Evolutionary conservation across 179 eudicot genomes (phyloP), one percentile per base, ranked within the genome.

Genomic region (Patellifolia procumbens): DNA sequence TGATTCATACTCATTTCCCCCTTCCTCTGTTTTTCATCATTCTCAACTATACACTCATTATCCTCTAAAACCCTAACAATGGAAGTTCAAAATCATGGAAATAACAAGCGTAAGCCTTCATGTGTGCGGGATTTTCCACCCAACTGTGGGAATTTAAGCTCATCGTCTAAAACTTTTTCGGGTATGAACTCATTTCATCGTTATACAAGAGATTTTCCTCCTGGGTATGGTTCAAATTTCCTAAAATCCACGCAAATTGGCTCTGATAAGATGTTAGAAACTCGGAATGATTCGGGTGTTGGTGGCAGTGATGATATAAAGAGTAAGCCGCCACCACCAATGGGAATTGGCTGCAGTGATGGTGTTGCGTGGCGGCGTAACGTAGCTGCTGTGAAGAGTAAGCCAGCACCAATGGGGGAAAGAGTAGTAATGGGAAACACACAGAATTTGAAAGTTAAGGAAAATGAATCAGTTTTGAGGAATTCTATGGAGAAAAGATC

Each of bases 101-200:
- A 20, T 39, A 35, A 1, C 13, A 19, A n/a, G 1, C 2, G 13
- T 26, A 68, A 55, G 42, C 29, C 48, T 72, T 3, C 71, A n/a
- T 81, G 65, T 59, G 39, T 43, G 4, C 35, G 81, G 3, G 78
- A 81, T 2, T 81, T 73, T 12, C 81, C 84, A n/a, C 32, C 39
- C 37, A 70, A 74, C n/a, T 81, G 58, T 60, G 81, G 78, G 4
- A 42, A 28, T 68, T 68, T 35, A 43, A 68, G 8, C 13, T 56
- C 68, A 6, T 58, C 69, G 10, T 46, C 8, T 32, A 2, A 9
- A 39, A 59, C 29, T 7, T 32, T 16, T 37, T 20, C n/a, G 34
- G 7, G 35, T 20, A n/a, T 11, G 11, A 68, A 42, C 39, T 6
- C 17, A 16, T 48, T 81, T 35, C 43, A 48, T 31, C 13, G n/a